Evolutionary conservation across 345 rosid genomes (phyloP).

Genomic region (Sisymbrium altissimum): DNA sequence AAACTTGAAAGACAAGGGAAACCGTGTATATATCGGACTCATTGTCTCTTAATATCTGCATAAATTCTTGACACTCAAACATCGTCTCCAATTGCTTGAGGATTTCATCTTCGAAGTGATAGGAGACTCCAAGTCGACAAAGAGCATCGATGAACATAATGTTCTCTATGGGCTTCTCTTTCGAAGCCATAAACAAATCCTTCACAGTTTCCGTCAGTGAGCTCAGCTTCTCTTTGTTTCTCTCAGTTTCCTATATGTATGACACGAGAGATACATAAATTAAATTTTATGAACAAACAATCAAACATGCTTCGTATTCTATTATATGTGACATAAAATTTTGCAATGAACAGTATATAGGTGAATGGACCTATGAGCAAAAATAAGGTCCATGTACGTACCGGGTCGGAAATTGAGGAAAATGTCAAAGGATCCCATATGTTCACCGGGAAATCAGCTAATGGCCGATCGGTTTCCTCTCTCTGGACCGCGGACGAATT

Average conservation of each 20-base stretch:
- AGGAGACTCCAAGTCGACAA: conserved; percentile 20
- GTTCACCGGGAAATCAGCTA: conserved; percentile 1
- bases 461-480: background rate
- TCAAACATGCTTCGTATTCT: background rate
- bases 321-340: too few species aligned
- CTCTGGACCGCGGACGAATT: background rate
- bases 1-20: conserved; percentile 6
- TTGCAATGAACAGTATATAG: background rate
- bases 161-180: background rate
- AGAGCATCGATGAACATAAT: conserved; percentile 9
- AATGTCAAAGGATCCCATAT: background rate
- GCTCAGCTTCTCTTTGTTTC: background rate
- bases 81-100: background rate
- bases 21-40: background rate
- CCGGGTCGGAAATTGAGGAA: background rate
- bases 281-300: background rate
- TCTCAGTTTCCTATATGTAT: background rate
- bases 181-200: background rate
- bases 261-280: background rate
- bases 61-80: background rate
- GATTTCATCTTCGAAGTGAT: background rate
- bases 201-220: background rate
- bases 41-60: background rate
- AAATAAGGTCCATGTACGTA: background rate
- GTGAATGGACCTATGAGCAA: background rate